phyloP scores from a whole-genome alignment of 495 filamentous ascomycete species.

The Chaetomidium leptoderma region DNA sequence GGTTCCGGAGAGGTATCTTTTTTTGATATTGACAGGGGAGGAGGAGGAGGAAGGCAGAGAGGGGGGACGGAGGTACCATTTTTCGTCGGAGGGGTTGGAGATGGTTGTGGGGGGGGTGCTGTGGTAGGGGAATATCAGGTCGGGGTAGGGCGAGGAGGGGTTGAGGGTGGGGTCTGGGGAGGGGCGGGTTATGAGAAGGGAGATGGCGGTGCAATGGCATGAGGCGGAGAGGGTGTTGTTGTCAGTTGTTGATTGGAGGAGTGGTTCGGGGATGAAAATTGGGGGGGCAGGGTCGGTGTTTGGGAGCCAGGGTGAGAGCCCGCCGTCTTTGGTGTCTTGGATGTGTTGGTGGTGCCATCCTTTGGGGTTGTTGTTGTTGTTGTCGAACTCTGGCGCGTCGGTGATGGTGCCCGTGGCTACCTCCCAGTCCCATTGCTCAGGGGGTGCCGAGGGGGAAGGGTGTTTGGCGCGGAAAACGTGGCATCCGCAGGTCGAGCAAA shows the following conservation, averaged over 20 bases:
- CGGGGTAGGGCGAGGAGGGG: conserved; percentile 23
- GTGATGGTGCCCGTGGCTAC: conserved; percentile 34
- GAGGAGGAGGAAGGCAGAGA: too few relatives aligned
- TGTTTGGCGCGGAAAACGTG: conserved; percentile 47
- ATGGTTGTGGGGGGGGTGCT: conserved; percentile 40
- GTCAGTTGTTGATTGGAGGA: not conserved
- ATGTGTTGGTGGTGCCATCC: conserved; percentile 46
- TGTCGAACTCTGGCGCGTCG: conserved; percentile 13
- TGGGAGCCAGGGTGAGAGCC: conserved; percentile 50
- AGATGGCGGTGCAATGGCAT: conserved; percentile 41
- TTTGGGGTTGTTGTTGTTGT: conserved; percentile 11
- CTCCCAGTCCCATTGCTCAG: conserved; percentile 29
- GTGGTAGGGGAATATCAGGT: conserved; percentile 32
- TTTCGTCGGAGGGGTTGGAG: conserved; percentile 36
- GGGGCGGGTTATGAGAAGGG: conserved; percentile 42
- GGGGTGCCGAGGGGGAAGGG: conserved; percentile 2
- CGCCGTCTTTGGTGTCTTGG: conserved; percentile 54
- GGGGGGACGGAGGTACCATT: conserved; percentile 40
- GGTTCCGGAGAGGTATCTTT: conserved; percentile 59
- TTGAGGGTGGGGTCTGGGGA: conserved; percentile 22
- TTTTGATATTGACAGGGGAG: not conserved
- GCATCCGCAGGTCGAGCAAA: conserved; percentile 65
- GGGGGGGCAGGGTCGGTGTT: conserved; percentile 9
- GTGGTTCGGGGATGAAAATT: not conserved
- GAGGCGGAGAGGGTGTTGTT: conserved; percentile 32